Evolutionary conservation across 345 rosid genomes (phyloP).

Genomic region (Angophora floribunda): DNA sequence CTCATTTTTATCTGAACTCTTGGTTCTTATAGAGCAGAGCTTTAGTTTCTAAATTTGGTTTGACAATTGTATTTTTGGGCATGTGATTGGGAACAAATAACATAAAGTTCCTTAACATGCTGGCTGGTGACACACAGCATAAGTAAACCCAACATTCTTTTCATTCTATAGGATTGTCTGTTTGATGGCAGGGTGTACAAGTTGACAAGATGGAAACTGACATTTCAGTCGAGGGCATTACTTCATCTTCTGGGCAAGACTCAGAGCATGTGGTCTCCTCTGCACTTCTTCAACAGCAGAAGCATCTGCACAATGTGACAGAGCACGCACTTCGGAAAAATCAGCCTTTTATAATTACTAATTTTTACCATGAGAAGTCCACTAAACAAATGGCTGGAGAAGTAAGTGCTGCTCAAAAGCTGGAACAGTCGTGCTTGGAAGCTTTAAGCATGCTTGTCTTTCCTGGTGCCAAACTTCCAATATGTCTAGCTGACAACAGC

Average conservation of each 20-base stretch:
- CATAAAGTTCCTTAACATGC: not conserved
- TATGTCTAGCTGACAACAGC: conserved; percentile 15
- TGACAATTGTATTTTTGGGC: not conserved
- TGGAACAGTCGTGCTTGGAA: conserved; percentile 69
- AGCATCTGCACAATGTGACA: conserved; percentile 50
- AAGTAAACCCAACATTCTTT: not conserved
- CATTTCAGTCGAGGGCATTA: conserved; percentile 18
- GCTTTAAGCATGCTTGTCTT: conserved; percentile 47
- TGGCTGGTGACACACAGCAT: not conserved
- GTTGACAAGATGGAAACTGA: conserved; percentile 65
- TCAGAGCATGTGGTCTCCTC: conserved; percentile 40
- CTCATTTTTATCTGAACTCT: not conserved
- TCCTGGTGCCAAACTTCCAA: conserved; percentile 31
- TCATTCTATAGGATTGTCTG: not conserved
- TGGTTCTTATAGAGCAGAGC: not conserved
- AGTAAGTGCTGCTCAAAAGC: conserved; percentile 32
- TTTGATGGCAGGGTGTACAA: conserved; percentile 56
- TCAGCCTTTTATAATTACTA: conserved; percentile 56
- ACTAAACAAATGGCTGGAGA: conserved; percentile 34
- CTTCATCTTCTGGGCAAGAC: conserved; percentile 31
- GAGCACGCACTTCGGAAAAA: conserved; percentile 67
- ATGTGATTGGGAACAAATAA: not conserved
- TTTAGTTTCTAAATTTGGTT: not conserved
- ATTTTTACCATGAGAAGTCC: conserved; percentile 65
- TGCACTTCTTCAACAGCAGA: conserved; percentile 50